Percentiles rank a stretch among this genome's conserved stretches.
phyloP scores from a whole-genome alignment of 495 filamentous ascomycete species.

The Rhizodiscina lignyota region DNA sequence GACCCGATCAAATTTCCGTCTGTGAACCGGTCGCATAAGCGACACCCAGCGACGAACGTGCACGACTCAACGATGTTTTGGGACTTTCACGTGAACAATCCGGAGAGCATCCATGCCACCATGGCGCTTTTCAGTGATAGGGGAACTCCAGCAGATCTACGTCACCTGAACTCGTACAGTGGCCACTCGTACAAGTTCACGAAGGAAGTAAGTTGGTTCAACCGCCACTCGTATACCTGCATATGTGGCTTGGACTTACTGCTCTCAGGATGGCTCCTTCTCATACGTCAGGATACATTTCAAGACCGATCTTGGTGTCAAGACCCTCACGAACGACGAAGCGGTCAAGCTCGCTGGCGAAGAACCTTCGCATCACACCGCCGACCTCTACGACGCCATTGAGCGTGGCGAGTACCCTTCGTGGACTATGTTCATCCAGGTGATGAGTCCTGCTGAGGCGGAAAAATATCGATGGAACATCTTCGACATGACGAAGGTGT shows the following conservation, averaged over 20 bases:
- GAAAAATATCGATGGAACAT: constrained; percentile 56
- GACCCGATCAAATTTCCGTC: constrained; percentile 57
- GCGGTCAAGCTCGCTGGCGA: constrained; percentile 34
- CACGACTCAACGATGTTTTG: constrained; percentile 45
- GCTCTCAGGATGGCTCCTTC: constrained; percentile 8
- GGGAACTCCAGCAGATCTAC: constrained; percentile 16
- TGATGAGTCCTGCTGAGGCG: constrained; percentile 51
- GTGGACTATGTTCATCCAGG: constrained; percentile 48
- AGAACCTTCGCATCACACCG: constrained; percentile 54
- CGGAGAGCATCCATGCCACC: constrained; percentile 8
- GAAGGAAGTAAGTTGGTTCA: constrained; percentile 43
- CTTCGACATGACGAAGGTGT: constrained; percentile 64
- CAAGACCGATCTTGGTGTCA: constrained; percentile 12
- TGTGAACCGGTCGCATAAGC: constrained; percentile 60
- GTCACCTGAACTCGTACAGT: constrained; percentile 83
- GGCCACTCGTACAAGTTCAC: constrained; percentile 66
- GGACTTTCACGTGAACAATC: constrained; percentile 27
- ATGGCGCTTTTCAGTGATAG: constrained; percentile 12
- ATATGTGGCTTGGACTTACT: too few species aligned
- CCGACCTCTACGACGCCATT: constrained; percentile 59
- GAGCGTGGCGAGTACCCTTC: constrained; percentile 43
- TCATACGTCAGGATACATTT: constrained; percentile 43
- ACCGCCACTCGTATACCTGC: too few species aligned
- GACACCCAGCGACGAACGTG: constrained; percentile 47
- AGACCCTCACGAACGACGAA: constrained; percentile 12